Evolutionary conservation across 345 rosid species (phyloP).

Genomic region (Gossypium thurberi): DNA sequence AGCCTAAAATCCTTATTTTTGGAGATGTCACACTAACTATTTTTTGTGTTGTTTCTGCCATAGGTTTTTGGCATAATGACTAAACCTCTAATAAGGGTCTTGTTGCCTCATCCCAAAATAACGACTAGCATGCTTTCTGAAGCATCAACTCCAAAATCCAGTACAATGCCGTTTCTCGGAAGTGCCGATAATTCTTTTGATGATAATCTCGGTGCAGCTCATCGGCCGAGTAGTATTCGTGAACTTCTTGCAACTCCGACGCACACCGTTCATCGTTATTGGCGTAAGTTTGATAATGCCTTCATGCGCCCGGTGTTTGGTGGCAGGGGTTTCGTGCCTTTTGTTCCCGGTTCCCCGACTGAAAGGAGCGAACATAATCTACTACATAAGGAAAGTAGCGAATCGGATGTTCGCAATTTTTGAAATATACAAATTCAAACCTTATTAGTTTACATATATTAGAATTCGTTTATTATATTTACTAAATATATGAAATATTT

Average conservation of each 20-base stretch:
- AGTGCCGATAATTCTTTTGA: conserved; percentile 57
- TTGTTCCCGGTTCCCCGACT: conserved; percentile 81
- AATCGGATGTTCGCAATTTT: background rate
- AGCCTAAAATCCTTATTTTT: background rate
- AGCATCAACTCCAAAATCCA: conserved; percentile 43
- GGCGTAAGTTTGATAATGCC: conserved; percentile 78
- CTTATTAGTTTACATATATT: background rate
- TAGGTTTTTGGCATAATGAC: conserved; percentile 91
- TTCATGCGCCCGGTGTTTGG: conserved; percentile 95
- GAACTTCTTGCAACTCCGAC: conserved; percentile 72
- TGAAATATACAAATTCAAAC: background rate
- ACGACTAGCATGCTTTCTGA: conserved; percentile 27
- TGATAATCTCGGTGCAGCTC: conserved; percentile 24
- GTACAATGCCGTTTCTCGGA: conserved; percentile 51
- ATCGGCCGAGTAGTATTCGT: conserved; percentile 56
- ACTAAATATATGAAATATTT: background rate
- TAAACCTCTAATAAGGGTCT: conserved; percentile 65
- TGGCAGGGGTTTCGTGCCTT: conserved; percentile 89
- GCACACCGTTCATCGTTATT: conserved; percentile 84
- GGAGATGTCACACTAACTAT: background rate
- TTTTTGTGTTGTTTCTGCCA: background rate
- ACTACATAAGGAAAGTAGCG: background rate
- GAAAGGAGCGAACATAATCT: conserved; percentile 37
- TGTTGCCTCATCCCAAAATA: conserved; percentile 55
- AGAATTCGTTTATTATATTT: background rate